Percentiles rank a stretch among this genome's conserved stretches.
phyloP scores from a whole-genome alignment of 495 filamentous ascomycete species.

The Xylaria castorea region DNA sequence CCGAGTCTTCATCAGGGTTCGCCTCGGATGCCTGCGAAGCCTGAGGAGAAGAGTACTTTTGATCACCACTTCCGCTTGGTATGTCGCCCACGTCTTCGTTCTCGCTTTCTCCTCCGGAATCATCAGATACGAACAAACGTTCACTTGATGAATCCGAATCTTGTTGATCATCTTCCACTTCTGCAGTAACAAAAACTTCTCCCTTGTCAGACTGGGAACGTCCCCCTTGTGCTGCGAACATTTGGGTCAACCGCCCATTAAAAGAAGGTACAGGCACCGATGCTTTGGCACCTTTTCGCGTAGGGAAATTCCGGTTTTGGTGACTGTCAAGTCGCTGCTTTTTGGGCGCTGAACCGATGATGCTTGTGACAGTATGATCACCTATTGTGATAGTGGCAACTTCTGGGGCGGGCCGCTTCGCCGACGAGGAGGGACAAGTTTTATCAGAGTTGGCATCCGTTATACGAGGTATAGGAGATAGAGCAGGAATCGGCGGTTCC shows the following conservation, averaged over 20 bases:
- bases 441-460: conserved; percentile 33
- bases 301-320: conserved; percentile 17
- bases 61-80: not conserved
- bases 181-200: conserved; percentile 30
- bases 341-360: conserved; percentile 55
- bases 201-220: conserved; percentile 33
- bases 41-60: not conserved
- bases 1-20: conserved; percentile 2
- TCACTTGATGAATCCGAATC: conserved; percentile 42
- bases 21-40: not conserved
- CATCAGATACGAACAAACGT: conserved; percentile 43
- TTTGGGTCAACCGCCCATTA: conserved; percentile 67
- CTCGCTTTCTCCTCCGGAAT: conserved; percentile 36
- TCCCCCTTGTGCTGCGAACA: conserved; percentile 76
- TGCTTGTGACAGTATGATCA: conserved; percentile 69
- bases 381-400: conserved; percentile 91
- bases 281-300: conserved; percentile 31
- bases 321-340: conserved; percentile 40
- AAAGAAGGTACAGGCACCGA: conserved; percentile 57
- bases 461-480: conserved; percentile 49
- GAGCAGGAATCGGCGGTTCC: conserved; percentile 43
- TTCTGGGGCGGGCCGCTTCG: conserved; percentile 69
- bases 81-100: not conserved
- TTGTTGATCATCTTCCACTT: conserved; percentile 36
- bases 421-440: conserved; percentile 36